Conservation (phyloP, 768 basidiomycete genomes). For the Russula abietina region DNA sequence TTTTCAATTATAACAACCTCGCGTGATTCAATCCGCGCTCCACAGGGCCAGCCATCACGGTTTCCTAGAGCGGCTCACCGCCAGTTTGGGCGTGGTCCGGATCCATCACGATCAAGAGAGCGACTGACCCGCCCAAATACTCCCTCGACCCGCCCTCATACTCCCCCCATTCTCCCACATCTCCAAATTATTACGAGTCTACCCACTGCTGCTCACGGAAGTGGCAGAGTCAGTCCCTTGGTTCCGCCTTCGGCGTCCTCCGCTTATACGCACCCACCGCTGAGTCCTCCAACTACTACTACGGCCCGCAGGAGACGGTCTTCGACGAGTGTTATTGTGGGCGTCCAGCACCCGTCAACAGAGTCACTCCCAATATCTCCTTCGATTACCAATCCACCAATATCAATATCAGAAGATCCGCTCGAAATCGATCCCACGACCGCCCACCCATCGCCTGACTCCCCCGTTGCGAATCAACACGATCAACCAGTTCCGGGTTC, state of each 20-base stretch:
- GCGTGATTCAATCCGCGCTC: background rate
- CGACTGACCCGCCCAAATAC: background rate
- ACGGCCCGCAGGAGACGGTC: constrained; percentile 4
- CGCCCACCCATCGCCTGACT: background rate
- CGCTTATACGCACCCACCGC: background rate
- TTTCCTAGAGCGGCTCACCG: background rate
- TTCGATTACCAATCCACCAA: background rate
- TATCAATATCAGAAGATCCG: background rate
- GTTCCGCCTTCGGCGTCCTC: background rate
- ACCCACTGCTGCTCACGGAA: background rate
- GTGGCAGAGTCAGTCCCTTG: background rate
- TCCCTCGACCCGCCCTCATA: background rate
- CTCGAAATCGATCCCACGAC: background rate
- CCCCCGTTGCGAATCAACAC: background rate
- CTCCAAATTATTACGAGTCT: background rate
- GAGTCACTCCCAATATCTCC: background rate
- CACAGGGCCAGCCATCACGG: constrained; percentile 1
- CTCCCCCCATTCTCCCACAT: background rate
- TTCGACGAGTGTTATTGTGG: background rate
- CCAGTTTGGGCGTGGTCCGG: constrained; percentile 11
- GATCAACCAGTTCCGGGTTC: background rate
- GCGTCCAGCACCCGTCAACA: constrained; percentile 12
- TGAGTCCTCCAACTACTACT: constrained; percentile 1
- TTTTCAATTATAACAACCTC: constrained; percentile 5
- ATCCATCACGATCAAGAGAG: background rate